A percentile compares a stretch with the other conserved stretches of the same genome.
These are phyloP conservation scores for Phellopilus nigrolimitatus DNA, from an alignment of 1,284 basidiomycete species.

Conservation along the genomic window DNA sequence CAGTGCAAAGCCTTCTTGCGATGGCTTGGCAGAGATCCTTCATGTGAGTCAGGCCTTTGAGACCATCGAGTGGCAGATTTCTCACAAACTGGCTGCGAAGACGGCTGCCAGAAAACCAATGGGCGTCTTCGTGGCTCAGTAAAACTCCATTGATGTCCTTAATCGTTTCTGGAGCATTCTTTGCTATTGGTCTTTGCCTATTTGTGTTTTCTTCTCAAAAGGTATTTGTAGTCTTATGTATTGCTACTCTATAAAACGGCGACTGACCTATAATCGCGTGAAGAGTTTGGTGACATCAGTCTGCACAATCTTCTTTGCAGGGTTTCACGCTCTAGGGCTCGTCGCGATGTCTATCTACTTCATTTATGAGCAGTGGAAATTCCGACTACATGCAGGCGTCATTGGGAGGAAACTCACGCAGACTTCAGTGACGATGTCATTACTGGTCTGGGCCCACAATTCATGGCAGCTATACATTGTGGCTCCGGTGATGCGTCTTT, in stretches of 20 bases:
- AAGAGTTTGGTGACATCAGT: not conserved
- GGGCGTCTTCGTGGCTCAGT: not conserved
- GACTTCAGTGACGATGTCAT: not conserved
- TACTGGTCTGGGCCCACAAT: not conserved
- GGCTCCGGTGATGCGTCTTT: not conserved
- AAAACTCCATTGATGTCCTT: not conserved
- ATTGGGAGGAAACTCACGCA: conserved; percentile 3
- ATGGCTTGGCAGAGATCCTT: conserved; percentile 1
- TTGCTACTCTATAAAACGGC: not conserved
- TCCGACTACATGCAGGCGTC: conserved; percentile 1
- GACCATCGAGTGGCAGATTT: not conserved
- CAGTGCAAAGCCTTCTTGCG: conserved; percentile 3
- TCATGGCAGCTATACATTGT: not conserved
- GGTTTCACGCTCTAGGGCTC: not conserved
- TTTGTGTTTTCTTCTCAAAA: conserved; percentile 1
- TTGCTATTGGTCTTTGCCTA: conserved; percentile 1
- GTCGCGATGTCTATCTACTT: conserved; percentile 1
- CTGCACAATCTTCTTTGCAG: not conserved
- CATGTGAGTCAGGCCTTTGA: conserved; percentile 1
- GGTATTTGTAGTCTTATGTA: not conserved
- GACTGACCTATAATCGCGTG: no score
- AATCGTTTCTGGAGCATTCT: conserved; percentile 2
- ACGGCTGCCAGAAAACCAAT: not conserved
- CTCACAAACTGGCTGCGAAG: no score
- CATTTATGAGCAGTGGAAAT: conserved; percentile 11